phyloP scores from a whole-genome alignment of 306 rosid genomes.

The Citrullus mucosospermus region DNA sequence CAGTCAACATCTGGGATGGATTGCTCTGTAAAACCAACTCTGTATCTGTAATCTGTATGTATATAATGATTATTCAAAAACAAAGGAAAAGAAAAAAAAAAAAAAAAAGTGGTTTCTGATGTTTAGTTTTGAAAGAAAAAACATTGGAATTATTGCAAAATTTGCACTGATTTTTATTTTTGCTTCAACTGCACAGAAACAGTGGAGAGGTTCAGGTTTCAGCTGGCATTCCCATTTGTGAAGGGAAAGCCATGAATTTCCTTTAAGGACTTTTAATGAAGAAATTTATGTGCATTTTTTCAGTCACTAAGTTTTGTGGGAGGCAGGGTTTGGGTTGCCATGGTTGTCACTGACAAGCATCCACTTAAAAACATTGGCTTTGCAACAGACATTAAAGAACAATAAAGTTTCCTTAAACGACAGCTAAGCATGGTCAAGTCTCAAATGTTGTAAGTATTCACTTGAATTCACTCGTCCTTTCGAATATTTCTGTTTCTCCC shows the following conservation, averaged over 20 bases:
- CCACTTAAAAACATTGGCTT: conserved; percentile 7
- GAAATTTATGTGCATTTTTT: not conserved
- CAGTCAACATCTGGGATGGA: conserved; percentile 5
- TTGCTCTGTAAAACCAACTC: conserved; percentile 1
- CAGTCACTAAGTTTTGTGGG: not conserved
- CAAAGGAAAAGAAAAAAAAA: not conserved
- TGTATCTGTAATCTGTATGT: conserved; percentile 3
- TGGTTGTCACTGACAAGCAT: conserved; percentile 4
- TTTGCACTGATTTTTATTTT: too few relatives aligned
- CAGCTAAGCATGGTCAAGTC: conserved; percentile 2
- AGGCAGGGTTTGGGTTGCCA: not conserved
- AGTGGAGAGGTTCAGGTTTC: not conserved
- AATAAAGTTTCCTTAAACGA: conserved; percentile 8
- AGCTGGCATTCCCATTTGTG: not conserved
- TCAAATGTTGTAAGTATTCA: conserved; percentile 5
- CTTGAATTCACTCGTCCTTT: conserved; percentile 1
- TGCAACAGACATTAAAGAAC: conserved; percentile 9
- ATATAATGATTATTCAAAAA: conserved; percentile 1
- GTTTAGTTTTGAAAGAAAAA: too few relatives aligned
- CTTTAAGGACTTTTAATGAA: not conserved
- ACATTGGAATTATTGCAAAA: not conserved
- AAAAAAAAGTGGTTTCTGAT: too few relatives aligned
- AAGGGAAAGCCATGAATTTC: not conserved
- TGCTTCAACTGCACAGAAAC: not conserved
- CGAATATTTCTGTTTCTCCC: not conserved